Evolutionary conservation across 257 asterid species (phyloP).

Genomic region (Vinca minor): DNA sequence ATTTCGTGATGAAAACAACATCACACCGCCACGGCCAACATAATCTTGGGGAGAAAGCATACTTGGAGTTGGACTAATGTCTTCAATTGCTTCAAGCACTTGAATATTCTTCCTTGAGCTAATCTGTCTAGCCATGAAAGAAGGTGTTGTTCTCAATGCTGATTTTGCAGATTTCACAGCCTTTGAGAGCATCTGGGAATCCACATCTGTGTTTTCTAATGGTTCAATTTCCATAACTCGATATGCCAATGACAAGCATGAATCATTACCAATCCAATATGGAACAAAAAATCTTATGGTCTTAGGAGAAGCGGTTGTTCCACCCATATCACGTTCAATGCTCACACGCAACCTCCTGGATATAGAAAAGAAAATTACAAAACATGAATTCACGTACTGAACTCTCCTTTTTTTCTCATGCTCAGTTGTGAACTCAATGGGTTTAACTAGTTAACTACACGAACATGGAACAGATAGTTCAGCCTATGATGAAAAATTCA

Average conservation of each 20-base stretch:
- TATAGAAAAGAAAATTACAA: not conserved
- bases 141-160: slow-evolving; percentile 50
- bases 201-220: slow-evolving; percentile 52
- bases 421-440: too few species aligned
- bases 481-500: not conserved
- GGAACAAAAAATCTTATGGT: slow-evolving; percentile 92
- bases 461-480: not conserved
- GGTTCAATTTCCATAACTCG: slow-evolving; percentile 94
- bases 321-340: slow-evolving; percentile 94
- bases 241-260: slow-evolving; percentile 70
- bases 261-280: slow-evolving; percentile 85
- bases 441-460: not conserved
- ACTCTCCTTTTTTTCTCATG: not conserved
- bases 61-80: slow-evolving; percentile 81
- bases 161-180: slow-evolving; percentile 69
- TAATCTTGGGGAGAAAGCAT: slow-evolving; percentile 99
- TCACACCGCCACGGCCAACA: slow-evolving; percentile 86
- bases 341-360: slow-evolving; percentile 90
- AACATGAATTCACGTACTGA: not conserved
- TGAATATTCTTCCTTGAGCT: slow-evolving; percentile 58
- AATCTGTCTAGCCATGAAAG: slow-evolving; percentile 43
- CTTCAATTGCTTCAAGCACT: slow-evolving; percentile 84
- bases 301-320: slow-evolving; percentile 87
- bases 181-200: slow-evolving; percentile 46
- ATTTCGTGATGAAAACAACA: slow-evolving; percentile 83